Percentiles rank a stretch among this genome's conserved stretches.
Conservation (phyloP, 1,284 basidiomycete genomes). For the Heterobasidion irregulare region DNA sequence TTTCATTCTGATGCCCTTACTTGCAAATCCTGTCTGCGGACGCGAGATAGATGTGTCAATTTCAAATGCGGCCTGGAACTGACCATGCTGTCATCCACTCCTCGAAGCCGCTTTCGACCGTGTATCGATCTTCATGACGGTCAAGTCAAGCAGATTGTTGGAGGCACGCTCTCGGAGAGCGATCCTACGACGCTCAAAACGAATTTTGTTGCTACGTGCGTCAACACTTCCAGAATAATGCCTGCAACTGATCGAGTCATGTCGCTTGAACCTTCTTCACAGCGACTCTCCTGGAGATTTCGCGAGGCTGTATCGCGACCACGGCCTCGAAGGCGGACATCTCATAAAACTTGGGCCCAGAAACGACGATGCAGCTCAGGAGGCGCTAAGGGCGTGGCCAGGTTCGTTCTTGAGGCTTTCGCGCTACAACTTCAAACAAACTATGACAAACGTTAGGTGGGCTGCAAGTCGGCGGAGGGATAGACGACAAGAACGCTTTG, state of each 20-base stretch:
- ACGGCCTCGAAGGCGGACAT: slow-evolving; percentile 81
- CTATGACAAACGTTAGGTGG: slow-evolving; percentile 35
- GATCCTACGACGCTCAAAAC: slow-evolving; percentile 66
- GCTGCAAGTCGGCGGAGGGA: slow-evolving; percentile 93
- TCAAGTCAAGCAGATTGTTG: slow-evolving; percentile 97
- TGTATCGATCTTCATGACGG: slow-evolving; percentile 97
- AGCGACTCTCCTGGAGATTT: slow-evolving; percentile 82
- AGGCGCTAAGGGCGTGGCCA: slow-evolving; percentile 82
- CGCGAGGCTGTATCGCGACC: slow-evolving; percentile 68
- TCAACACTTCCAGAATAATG: slow-evolving; percentile 10
- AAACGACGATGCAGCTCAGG: slow-evolving; percentile 82
- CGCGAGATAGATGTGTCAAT: neutral
- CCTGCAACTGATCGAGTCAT: slow-evolving; percentile 1
- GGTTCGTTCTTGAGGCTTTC: slow-evolving; percentile 28
- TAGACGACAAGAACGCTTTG: slow-evolving; percentile 73
- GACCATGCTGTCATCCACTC: slow-evolving; percentile 9
- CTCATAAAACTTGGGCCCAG: slow-evolving; percentile 92
- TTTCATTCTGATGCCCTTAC: too few species aligned
- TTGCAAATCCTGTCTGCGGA: too few species aligned
- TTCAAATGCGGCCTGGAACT: neutral
- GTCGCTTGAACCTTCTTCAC: slow-evolving; percentile 6
- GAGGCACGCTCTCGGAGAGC: slow-evolving; percentile 78
- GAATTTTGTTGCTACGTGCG: slow-evolving; percentile 88
- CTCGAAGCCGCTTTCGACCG: slow-evolving; percentile 63
- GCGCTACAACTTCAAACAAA: neutral